phyloP scores from a whole-genome alignment of 139 green algal species.

The Tetraselmis chui region DNA sequence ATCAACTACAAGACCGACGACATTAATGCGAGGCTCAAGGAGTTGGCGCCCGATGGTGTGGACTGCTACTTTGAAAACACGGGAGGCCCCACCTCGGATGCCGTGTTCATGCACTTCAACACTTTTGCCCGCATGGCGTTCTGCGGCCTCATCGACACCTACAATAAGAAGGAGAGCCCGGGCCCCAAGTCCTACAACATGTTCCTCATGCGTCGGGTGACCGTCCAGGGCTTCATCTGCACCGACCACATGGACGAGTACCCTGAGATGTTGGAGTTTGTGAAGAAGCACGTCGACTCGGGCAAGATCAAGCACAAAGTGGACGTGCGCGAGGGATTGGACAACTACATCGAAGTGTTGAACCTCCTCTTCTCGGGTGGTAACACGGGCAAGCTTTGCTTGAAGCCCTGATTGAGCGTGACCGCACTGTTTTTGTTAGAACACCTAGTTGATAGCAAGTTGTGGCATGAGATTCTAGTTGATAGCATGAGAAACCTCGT shows the following conservation, averaged over 20 bases:
- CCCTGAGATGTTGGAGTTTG: neutral
- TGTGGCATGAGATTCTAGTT: too few relatives aligned
- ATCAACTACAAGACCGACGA: slow-evolving; percentile 29
- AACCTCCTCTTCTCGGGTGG: neutral
- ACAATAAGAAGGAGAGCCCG: slow-evolving; percentile 10
- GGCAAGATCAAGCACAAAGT: slow-evolving; percentile 25
- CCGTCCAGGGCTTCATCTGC: slow-evolving; percentile 10
- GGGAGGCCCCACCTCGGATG: slow-evolving; percentile 15
- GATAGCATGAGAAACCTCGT: too few relatives aligned
- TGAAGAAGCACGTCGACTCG: neutral
- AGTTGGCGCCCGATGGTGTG: slow-evolving; percentile 20
- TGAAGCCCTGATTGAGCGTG: neutral
- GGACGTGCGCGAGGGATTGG: slow-evolving; percentile 17
- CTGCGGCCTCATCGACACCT: slow-evolving; percentile 21
- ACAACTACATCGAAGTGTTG: slow-evolving; percentile 7
- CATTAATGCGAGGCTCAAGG: slow-evolving; percentile 11
- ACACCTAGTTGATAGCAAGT: too few relatives aligned
- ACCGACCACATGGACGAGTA: neutral
- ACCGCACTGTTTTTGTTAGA: too few relatives aligned
- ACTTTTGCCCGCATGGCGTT: slow-evolving; percentile 10
- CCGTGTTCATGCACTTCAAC: slow-evolving; percentile 15
- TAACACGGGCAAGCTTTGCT: neutral
- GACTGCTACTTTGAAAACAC: slow-evolving; percentile 35
- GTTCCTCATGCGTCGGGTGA: slow-evolving; percentile 10
- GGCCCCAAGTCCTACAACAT: neutral